These are phyloP conservation scores for Populus davidiana DNA, from an alignment of 345 rosid genomes.

Conservation along the genomic window DNA sequence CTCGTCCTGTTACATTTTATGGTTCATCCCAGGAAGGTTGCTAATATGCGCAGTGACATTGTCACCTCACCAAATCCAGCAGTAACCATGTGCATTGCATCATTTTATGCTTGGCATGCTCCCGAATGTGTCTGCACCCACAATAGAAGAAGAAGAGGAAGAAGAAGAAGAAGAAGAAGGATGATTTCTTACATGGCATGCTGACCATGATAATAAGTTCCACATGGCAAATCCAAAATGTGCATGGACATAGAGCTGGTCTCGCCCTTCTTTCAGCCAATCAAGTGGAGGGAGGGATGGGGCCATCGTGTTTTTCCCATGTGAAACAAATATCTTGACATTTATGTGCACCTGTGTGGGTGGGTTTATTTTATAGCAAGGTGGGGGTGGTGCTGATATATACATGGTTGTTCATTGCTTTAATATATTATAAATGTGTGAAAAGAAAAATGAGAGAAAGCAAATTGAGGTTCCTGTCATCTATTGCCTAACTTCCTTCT, in stretches of 20 bases:
- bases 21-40: not conserved
- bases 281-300: constrained; percentile 10
- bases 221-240: constrained; percentile 23
- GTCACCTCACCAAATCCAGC: constrained; percentile 22
- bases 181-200: not conserved
- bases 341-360: constrained; percentile 29
- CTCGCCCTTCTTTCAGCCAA: constrained; percentile 10
- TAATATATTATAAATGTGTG: constrained; percentile 35
- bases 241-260: constrained; percentile 1
- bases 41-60: not conserved
- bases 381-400: constrained; percentile 31
- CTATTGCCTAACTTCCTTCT: constrained; percentile 16
- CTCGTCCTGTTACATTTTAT: not conserved
- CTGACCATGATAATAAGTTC: not conserved
- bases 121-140: constrained; percentile 12
- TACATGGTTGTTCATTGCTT: constrained; percentile 19
- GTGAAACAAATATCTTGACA: constrained; percentile 18
- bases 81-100: not conserved
- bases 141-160: not conserved
- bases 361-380: constrained; percentile 33
- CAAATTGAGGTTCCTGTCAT: constrained; percentile 42
- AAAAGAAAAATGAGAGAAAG: constrained; percentile 33
- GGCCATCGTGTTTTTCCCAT: constrained; percentile 4
- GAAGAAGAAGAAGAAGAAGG: not conserved
- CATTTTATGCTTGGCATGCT: constrained; percentile 15